Conservation (phyloP, 495 filamentous ascomycete genomes). For the Xylaria castorea region DNA sequence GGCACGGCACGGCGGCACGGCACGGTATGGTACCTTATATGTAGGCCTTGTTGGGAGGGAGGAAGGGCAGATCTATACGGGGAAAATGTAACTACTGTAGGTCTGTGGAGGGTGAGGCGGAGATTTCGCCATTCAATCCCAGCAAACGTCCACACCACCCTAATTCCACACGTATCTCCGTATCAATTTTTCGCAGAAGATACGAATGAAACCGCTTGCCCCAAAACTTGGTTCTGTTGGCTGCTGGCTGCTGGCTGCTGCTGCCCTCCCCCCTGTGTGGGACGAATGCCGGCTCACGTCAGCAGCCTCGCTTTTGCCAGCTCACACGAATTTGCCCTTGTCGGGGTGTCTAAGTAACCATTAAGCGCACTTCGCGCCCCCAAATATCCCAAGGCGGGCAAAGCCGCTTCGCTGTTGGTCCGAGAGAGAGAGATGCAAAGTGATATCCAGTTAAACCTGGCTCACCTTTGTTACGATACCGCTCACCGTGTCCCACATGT, state of each 20-base stretch:
- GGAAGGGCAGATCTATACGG: constrained; percentile 13
- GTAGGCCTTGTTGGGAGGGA: constrained; percentile 6
- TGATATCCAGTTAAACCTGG: constrained; percentile 5
- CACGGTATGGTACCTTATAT: constrained; percentile 15
- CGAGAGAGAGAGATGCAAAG: neutral
- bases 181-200: neutral
- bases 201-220: neutral
- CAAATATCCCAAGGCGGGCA: neutral
- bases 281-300: constrained; percentile 25
- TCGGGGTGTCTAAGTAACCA: neutral
- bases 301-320: constrained; percentile 23
- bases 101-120: constrained; percentile 19
- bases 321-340: constrained; percentile 11
- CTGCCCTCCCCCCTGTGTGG: constrained; percentile 2
- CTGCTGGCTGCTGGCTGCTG: constrained; percentile 20
- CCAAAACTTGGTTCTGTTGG: neutral
- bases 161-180: neutral
- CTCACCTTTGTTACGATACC: constrained; percentile 18
- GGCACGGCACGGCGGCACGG: constrained; percentile 27
- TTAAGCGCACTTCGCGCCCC: constrained; percentile 23
- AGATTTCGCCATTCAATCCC: constrained; percentile 10
- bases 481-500: constrained; percentile 17
- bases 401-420: neutral
- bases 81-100: neutral
- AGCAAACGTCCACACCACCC: neutral